Evolutionary conservation across 2,329 filamentous ascomycete genomes (phyloP).

Genomic region (Colletotrichum liaoningense): DNA sequence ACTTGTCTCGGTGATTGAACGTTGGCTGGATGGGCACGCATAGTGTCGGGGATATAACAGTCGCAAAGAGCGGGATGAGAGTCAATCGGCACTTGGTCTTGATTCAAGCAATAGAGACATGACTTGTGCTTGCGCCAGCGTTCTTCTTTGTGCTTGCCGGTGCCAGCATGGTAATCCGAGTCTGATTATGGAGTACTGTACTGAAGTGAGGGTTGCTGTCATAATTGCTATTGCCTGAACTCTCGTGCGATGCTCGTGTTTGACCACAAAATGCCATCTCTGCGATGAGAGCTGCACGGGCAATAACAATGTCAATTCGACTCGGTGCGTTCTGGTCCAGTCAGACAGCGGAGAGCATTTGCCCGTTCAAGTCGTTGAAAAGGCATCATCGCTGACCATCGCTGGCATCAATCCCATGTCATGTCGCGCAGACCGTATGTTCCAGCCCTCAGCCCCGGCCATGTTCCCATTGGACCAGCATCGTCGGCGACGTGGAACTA

Average conservation of each 20-base stretch:
- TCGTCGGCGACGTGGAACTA: conserved; percentile 21
- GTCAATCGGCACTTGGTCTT: background rate
- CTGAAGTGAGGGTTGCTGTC: background rate
- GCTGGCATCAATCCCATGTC: conserved; percentile 3
- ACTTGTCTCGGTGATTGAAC: conserved; percentile 19
- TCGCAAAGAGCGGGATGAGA: background rate
- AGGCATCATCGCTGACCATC: conserved; percentile 5
- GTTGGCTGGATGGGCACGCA: background rate
- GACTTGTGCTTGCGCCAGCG: background rate
- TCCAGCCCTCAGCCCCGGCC: conserved; percentile 3
- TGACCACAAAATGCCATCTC: background rate
- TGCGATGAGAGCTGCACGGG: background rate
- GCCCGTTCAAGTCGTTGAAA: background rate
- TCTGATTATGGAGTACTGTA: background rate
- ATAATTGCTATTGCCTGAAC: background rate
- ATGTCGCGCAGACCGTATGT: conserved; percentile 20
- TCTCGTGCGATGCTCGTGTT: background rate
- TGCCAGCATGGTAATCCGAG: background rate
- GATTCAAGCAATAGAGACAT: background rate
- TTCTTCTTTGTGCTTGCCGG: background rate
- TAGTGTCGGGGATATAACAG: background rate
- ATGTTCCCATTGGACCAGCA: conserved; percentile 29
- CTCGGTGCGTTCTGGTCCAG: background rate
- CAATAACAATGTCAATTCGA: background rate
- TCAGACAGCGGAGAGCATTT: background rate